phyloP scores from a whole-genome alignment of 2,329 filamentous ascomycete genomes.

The Verticillium nubilum region DNA sequence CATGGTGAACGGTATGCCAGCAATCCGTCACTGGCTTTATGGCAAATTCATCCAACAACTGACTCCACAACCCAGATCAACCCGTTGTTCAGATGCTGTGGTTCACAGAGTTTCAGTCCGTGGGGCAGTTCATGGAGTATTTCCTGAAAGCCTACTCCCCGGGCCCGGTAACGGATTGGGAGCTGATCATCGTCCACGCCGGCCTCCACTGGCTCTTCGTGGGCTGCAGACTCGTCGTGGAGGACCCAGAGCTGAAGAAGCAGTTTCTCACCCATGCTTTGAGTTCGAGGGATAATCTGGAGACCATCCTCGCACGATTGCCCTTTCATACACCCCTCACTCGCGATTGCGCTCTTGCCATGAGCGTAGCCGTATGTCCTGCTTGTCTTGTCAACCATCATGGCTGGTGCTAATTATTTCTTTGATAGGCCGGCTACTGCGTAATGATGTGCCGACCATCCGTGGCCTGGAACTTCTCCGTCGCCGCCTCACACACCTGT shows the following conservation, averaged over 20 bases:
- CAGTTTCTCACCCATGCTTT: slow-evolving; percentile 10
- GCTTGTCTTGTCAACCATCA: not conserved
- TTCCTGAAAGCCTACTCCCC: slow-evolving; percentile 16
- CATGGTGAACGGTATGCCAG: slow-evolving; percentile 7
- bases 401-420: no score
- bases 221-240: slow-evolving; percentile 5
- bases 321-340: slow-evolving; percentile 14
- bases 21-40: not conserved
- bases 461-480: slow-evolving; percentile 16
- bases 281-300: slow-evolving; percentile 13
- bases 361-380: slow-evolving; percentile 15
- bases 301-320: slow-evolving; percentile 14
- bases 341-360: slow-evolving; percentile 10
- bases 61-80: not conserved
- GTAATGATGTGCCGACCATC: slow-evolving; percentile 13
- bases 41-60: not conserved
- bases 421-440: slow-evolving; percentile 11
- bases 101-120: slow-evolving; percentile 1
- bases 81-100: slow-evolving; percentile 1
- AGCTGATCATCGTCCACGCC: slow-evolving; percentile 15
- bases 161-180: slow-evolving; percentile 9
- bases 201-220: slow-evolving; percentile 15
- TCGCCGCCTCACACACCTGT: slow-evolving; percentile 13
- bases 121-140: slow-evolving; percentile 12
- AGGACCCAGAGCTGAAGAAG: slow-evolving; percentile 3